These are phyloP conservation scores for Neurospora sp. DNA, from an alignment of 2,329 filamentous ascomycete species.

Conservation along the genomic window DNA sequence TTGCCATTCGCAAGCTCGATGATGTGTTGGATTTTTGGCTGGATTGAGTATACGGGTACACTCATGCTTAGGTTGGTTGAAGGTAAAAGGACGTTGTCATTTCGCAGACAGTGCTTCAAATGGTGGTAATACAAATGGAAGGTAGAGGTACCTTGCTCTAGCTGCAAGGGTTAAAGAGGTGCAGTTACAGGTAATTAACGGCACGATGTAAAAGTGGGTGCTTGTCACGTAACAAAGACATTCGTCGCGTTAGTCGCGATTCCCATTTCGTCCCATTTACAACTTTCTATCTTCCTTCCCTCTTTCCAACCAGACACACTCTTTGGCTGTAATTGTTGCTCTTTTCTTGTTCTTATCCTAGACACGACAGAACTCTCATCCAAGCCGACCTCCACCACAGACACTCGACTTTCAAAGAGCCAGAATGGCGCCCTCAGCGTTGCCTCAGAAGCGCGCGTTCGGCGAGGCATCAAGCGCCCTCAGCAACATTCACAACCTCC, in stretches of 20 bases:
- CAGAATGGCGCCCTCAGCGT: constrained; percentile 28
- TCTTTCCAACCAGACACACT: neutral
- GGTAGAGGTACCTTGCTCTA: neutral
- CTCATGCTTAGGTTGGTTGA: neutral
- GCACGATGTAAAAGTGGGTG: neutral
- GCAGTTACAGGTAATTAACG: neutral
- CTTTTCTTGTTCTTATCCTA: neutral
- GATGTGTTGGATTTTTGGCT: neutral
- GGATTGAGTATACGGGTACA: neutral
- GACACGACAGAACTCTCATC: neutral
- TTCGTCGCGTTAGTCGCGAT: neutral
- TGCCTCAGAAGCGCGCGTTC: constrained; percentile 64
- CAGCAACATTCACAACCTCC: constrained; percentile 53
- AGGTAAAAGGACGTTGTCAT: neutral
- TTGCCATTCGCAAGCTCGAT: neutral
- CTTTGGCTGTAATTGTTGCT: neutral
- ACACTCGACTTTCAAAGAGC: neutral
- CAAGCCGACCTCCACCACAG: neutral
- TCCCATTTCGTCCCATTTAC: neutral
- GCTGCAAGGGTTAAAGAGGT: neutral
- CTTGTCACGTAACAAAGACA: neutral
- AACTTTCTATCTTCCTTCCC: neutral
- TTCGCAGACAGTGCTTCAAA: neutral
- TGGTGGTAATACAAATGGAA: neutral
- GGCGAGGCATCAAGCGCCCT: constrained; percentile 56